Evolutionary conservation across 164 flowering plant genomes (phyloP), one percentile per base, ranked within the genome.

Genomic region (Vitis rupestris): DNA sequence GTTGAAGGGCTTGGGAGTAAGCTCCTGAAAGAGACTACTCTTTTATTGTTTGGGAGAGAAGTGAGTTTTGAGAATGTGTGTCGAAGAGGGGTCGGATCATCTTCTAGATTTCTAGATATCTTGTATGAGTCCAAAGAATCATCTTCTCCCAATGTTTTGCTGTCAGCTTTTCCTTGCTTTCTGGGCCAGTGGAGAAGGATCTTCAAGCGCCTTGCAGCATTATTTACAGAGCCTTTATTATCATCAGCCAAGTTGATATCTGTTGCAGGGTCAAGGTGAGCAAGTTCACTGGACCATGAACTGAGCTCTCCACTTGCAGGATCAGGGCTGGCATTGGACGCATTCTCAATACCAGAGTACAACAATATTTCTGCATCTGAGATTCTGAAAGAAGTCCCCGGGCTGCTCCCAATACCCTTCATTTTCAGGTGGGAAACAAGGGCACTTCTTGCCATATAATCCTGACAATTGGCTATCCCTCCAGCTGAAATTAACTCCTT

Each of bases 281-380:
- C 78, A 6, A 70, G 51, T 58, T 86, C 91, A 53, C 91, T 83
- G 3, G 87, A 85, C 80, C 83, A 79, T 3, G 83, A 49, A 59
- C 84, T 82, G 47, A 61, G 59, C 55, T 82, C 84, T 2, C 61
- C 70, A 75, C 81, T 80, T 19, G 70, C 78, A 6, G 62, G 76
- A 51, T 82, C 79, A 64, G 55, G 50, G 61, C 76, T 72, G 0
- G 44, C 74, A 9, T 76, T 84, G 17, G 81, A 86, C 47, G 74
- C 81, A 66, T 79, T 82, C 14, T 83, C 95, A 48, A 76, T 78
- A 8, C 87, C 87, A 0, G 90, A 78, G 72, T 81, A 86, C 70
- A 87, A 69, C 74, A 88, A 76, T 30, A 94, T 86, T 75, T 94
- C 97, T 4, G 90, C 82, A 78, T 94, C 99, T n/a, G 95, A 83